A percentile compares a stretch with the other conserved stretches of the same genome.
These are phyloP conservation scores for Lentinula edodes DNA, from an alignment of 768 basidiomycete genomes.

Conservation along the genomic window DNA sequence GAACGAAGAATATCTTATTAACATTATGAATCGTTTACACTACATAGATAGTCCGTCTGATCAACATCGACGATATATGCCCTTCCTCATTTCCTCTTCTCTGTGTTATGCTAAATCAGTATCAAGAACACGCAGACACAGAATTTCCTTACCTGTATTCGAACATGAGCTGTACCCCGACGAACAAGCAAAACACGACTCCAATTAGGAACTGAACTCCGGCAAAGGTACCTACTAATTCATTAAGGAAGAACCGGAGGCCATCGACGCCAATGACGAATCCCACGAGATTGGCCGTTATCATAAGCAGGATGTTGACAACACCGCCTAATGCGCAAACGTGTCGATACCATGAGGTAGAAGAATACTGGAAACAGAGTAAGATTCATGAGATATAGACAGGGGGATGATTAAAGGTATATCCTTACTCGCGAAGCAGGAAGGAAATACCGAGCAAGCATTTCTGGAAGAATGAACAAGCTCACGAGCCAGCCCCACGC, in stretches of 20 bases:
- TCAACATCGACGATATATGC: too few species aligned
- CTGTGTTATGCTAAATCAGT: too few species aligned
- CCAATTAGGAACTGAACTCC: slow-evolving; percentile 63
- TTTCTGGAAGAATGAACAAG: slow-evolving; percentile 85
- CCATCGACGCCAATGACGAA: slow-evolving; percentile 91
- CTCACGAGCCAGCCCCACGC: slow-evolving; percentile 97
- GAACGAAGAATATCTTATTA: too few species aligned
- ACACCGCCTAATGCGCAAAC: slow-evolving; percentile 78
- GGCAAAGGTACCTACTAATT: slow-evolving; percentile 58
- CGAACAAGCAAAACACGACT: slow-evolving; percentile 63
- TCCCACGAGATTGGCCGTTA: slow-evolving; percentile 89
- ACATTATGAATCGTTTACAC: too few species aligned
- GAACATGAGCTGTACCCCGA: slow-evolving; percentile 89
- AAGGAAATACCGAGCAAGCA: slow-evolving; percentile 55
- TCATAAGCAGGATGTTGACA: slow-evolving; percentile 78
- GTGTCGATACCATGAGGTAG: slow-evolving; percentile 77
- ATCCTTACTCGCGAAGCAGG: slow-evolving; percentile 57
- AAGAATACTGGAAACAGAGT: slow-evolving; percentile 44
- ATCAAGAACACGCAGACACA: too few species aligned
- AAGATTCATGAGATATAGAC: not conserved
- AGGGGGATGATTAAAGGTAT: not conserved
- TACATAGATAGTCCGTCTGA: too few species aligned
- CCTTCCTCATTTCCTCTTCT: too few species aligned
- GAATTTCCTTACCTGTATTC: slow-evolving; percentile 70
- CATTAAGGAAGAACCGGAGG: slow-evolving; percentile 52